phyloP scores from a whole-genome alignment of 495 filamentous ascomycete species.

The Neurospora sp. region DNA sequence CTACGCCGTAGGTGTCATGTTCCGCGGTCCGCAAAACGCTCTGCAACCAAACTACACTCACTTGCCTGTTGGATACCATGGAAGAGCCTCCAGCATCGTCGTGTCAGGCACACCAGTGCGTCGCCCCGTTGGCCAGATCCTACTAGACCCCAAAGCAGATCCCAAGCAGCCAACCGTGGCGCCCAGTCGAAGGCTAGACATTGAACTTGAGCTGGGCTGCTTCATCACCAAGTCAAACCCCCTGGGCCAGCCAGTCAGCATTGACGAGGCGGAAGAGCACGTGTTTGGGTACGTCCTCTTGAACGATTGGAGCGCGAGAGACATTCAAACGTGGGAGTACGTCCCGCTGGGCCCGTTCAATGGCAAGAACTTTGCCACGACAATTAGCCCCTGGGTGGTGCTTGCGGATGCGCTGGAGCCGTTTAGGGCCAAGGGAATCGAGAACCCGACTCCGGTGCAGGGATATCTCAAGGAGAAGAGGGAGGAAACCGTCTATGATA shows the following conservation, averaged over 20 bases:
- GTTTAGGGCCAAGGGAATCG: conserved; percentile 42
- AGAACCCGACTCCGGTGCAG: conserved; percentile 54
- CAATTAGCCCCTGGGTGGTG: conserved; percentile 83
- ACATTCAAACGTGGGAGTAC: conserved; percentile 90
- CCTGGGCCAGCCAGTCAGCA: conserved; percentile 51
- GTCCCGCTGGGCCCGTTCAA: conserved; percentile 81
- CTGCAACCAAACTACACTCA: conserved; percentile 87
- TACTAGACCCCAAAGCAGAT: conserved; percentile 52
- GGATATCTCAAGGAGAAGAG: conserved; percentile 61
- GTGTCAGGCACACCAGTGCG: conserved; percentile 65
- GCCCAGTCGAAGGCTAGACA: conserved; percentile 60
- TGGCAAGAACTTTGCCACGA: conserved; percentile 87
- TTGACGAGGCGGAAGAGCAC: conserved; percentile 57
- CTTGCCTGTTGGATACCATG: conserved; percentile 83
- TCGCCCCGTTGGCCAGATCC: conserved; percentile 75
- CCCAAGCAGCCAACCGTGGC: conserved; percentile 49
- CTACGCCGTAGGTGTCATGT: conserved; percentile 66
- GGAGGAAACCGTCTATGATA: conserved; percentile 58
- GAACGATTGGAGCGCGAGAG: conserved; percentile 92
- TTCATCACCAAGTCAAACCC: conserved; percentile 63
- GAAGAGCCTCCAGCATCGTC: conserved; percentile 69
- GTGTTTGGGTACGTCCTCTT: conserved; percentile 84
- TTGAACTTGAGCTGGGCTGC: conserved; percentile 80
- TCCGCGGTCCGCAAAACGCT: conserved; percentile 72
- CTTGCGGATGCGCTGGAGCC: conserved; percentile 74